These are phyloP conservation scores for Amanita molliuscula DNA, from an alignment of 768 basidiomycete genomes.

Conservation along the genomic window DNA sequence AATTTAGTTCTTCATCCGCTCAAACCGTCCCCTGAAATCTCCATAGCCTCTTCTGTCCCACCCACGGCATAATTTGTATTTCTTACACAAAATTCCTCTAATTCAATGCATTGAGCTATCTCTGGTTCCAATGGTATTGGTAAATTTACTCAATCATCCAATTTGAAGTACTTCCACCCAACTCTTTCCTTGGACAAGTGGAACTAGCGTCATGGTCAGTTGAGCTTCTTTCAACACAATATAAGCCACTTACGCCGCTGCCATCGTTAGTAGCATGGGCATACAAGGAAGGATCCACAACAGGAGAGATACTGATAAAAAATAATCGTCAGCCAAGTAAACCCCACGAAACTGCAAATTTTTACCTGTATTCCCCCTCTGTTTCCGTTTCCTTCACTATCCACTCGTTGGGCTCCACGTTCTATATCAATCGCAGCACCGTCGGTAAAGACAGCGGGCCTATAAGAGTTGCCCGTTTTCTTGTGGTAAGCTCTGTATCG, in stretches of 20 bases:
- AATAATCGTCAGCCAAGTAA: neutral
- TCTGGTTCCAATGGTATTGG: neutral
- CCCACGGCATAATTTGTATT: constrained; percentile 1
- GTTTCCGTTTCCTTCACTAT: neutral
- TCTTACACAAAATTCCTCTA: neutral
- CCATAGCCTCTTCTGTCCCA: neutral
- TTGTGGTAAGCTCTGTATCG: neutral
- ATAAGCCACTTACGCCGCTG: neutral
- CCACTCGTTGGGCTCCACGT: neutral
- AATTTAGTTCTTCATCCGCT: constrained; percentile 46
- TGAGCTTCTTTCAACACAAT: too few relatives aligned
- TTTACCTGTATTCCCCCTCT: neutral
- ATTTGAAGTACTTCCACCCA: neutral
- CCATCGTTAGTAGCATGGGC: neutral
- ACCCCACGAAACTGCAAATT: too few relatives aligned
- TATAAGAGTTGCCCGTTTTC: neutral
- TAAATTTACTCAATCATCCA: neutral
- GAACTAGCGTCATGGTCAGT: neutral
- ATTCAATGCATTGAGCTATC: neutral
- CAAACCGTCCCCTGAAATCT: constrained; percentile 14
- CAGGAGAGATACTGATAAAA: neutral
- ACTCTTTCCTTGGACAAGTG: neutral
- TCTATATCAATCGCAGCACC: neutral
- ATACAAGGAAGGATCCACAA: neutral
- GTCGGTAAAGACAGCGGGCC: neutral